Conservation (phyloP, 306 rosid species). For the Trifolium pratense region DNA sequence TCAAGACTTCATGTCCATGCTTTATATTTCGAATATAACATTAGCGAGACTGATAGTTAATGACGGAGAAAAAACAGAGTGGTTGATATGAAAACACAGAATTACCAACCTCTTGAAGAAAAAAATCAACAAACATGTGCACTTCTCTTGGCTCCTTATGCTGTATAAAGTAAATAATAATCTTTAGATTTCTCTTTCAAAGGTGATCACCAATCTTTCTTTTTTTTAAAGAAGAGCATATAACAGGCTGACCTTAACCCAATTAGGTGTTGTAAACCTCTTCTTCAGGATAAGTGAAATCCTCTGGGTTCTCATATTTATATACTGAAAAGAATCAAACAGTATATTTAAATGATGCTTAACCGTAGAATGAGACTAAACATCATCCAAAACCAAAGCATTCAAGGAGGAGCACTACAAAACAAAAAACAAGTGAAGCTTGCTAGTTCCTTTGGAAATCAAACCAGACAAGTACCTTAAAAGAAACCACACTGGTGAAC, state of each 20-base stretch:
- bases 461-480: slow-evolving; percentile 14
- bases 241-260: slow-evolving; percentile 77
- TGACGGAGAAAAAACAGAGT: slow-evolving; percentile 1
- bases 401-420: slow-evolving; percentile 23
- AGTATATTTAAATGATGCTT: slow-evolving; percentile 24
- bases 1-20: slow-evolving; percentile 26
- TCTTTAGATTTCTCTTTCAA: slow-evolving; percentile 37
- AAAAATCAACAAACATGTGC: slow-evolving; percentile 93
- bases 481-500: neutral
- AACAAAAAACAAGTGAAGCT: slow-evolving; percentile 27
- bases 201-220: slow-evolving; percentile 20
- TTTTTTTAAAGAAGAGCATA: slow-evolving; percentile 20
- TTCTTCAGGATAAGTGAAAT: slow-evolving; percentile 82
- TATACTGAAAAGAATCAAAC: slow-evolving; percentile 64
- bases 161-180: slow-evolving; percentile 57
- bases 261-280: slow-evolving; percentile 89
- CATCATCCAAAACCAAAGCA: slow-evolving; percentile 31
- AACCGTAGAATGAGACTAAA: slow-evolving; percentile 9
- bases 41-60: slow-evolving; percentile 15
- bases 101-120: slow-evolving; percentile 84
- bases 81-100: slow-evolving; percentile 23
- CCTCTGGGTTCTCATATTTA: slow-evolving; percentile 81
- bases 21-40: slow-evolving; percentile 1
- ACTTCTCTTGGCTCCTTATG: slow-evolving; percentile 98
- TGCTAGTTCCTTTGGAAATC: slow-evolving; percentile 33